Percentiles rank a stretch among this genome's conserved stretches.
Evolutionary conservation across 2,329 filamentous ascomycete genomes (phyloP).

Genomic region (Gyromitra esculenta): DNA sequence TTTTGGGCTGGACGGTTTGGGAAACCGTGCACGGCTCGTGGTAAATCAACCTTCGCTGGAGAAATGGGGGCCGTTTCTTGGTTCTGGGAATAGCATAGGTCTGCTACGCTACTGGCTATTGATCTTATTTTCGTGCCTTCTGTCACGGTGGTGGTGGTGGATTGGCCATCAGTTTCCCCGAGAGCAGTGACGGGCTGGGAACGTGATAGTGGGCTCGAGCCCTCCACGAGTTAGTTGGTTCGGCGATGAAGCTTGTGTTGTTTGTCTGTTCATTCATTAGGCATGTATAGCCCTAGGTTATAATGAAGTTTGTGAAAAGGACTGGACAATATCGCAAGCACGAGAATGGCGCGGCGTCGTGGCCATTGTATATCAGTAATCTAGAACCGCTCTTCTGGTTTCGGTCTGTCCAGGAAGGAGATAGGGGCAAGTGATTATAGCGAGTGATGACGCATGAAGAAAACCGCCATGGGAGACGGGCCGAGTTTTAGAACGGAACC

Average conservation of each 20-base stretch:
- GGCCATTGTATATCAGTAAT: background rate
- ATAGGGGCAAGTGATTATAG: background rate
- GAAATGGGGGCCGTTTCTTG: too few species aligned
- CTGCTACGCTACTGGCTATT: background rate
- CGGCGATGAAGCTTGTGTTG: background rate
- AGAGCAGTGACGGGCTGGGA: background rate
- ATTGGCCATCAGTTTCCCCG: background rate
- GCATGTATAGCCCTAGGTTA: too few species aligned
- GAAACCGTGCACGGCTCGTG: background rate
- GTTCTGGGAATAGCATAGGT: too few species aligned
- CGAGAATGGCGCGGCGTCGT: background rate
- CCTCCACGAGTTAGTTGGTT: background rate
- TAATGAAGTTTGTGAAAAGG: too few species aligned
- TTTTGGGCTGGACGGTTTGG: background rate
- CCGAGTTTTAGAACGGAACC: too few species aligned
- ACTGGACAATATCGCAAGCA: too few species aligned
- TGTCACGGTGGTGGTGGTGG: background rate
- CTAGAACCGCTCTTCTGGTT: background rate
- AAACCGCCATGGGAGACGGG: background rate
- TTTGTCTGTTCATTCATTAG: background rate
- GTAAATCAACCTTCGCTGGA: background rate
- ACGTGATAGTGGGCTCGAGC: background rate
- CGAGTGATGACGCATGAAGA: slow-evolving; percentile 2
- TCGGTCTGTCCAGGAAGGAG: background rate
- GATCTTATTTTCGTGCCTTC: background rate